Conservation (phyloP, 139 green algal genomes). For the Yamagishiella unicocca region DNA sequence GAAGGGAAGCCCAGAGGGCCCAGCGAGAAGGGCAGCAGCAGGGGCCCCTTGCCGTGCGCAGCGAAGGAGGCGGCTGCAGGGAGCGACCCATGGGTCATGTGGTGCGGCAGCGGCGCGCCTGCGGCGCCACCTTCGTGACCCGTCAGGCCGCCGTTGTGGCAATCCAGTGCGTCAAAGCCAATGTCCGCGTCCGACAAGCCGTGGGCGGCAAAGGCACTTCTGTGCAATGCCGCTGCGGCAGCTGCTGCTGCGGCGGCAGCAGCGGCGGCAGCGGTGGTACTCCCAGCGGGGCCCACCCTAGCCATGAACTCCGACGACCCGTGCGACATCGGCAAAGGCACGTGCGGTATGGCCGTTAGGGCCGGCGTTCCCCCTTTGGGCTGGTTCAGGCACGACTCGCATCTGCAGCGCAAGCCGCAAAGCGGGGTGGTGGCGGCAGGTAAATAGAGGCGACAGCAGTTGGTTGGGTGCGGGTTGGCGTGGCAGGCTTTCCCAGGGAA, state of each 20-base stretch:
- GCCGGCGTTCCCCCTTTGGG: not conserved
- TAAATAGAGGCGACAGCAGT: too few relatives aligned
- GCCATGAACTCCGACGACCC: not conserved
- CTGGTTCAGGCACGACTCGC: constrained; percentile 60
- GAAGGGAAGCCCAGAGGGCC: not conserved
- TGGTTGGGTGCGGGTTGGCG: too few relatives aligned
- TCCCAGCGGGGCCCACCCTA: not conserved
- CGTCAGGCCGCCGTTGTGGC: not conserved
- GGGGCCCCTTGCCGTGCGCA: not conserved
- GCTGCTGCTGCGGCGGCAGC: too few relatives aligned
- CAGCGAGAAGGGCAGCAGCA: not conserved
- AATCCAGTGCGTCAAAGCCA: not conserved
- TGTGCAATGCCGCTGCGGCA: not conserved
- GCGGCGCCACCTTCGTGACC: too few relatives aligned
- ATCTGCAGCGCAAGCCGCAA: too few relatives aligned
- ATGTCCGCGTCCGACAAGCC: not conserved
- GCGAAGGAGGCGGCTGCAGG: not conserved
- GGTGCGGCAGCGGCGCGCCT: not conserved
- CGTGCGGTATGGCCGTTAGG: not conserved
- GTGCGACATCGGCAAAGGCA: not conserved
- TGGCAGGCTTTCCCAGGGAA: too few relatives aligned
- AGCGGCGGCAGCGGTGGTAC: not conserved
- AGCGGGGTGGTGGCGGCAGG: too few relatives aligned
- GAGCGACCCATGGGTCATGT: not conserved
- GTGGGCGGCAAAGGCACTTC: not conserved